phyloP scores from a whole-genome alignment of 495 filamentous ascomycete species.

The Podospora appendiculata region DNA sequence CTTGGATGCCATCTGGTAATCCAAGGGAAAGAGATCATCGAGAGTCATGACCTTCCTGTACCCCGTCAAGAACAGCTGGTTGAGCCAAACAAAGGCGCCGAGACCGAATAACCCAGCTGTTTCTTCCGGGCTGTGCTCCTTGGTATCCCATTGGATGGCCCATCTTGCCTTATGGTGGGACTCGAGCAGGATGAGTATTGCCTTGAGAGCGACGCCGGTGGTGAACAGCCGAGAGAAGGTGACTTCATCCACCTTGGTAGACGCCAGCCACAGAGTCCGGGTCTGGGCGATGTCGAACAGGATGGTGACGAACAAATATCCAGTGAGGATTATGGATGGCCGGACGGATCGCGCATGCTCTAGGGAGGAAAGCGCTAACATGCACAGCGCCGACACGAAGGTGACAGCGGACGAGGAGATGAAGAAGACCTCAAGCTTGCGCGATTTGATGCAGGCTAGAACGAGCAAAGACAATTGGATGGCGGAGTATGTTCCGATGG shows the following conservation, averaged over 20 bases:
- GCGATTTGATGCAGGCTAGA: background rate
- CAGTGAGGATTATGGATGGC: no score
- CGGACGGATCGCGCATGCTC: conserved; percentile 42
- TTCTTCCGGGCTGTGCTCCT: conserved; percentile 42
- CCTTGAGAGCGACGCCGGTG: conserved; percentile 37
- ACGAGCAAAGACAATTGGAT: conserved; percentile 27
- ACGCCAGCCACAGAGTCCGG: no score
- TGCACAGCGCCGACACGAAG: conserved; percentile 23
- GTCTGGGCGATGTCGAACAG: no score
- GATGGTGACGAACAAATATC: no score
- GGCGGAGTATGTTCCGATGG: conserved; percentile 19
- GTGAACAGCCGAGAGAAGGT: conserved; percentile 33
- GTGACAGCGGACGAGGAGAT: conserved; percentile 15
- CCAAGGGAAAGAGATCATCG: conserved; percentile 15
- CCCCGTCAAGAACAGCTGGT: conserved; percentile 11
- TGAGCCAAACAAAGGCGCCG: conserved; percentile 17
- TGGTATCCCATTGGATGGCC: conserved; percentile 17
- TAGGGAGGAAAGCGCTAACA: conserved; percentile 35
- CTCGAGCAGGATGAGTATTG: conserved; percentile 44
- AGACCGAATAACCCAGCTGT: conserved; percentile 39
- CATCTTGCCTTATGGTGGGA: conserved; percentile 43
- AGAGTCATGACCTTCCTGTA: conserved; percentile 11
- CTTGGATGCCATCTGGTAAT: background rate
- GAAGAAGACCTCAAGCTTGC: conserved; percentile 17
- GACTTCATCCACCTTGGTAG: no score